Evolutionary conservation across 2,329 filamentous ascomycete species (phyloP).

Genomic region (Hymenotorrendiella dingleyae): DNA sequence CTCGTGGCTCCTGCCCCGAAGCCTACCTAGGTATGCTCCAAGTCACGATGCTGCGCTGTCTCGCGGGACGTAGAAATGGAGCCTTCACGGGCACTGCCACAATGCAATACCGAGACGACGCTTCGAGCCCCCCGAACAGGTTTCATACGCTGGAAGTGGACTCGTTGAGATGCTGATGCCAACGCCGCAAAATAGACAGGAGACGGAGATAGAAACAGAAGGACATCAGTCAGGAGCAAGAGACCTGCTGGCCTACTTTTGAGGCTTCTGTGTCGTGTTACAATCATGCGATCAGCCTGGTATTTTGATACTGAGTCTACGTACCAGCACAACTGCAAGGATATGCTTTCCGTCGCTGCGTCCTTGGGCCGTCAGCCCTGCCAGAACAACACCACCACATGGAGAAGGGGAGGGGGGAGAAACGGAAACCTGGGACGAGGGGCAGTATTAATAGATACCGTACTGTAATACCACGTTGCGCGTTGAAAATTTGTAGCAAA

Average conservation of each 20-base stretch:
- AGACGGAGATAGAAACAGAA: too few relatives aligned
- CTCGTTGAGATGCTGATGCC: not conserved
- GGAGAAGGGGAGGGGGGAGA: not conserved
- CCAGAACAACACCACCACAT: slow-evolving; percentile 3
- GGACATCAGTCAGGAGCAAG: too few relatives aligned
- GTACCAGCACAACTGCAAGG: slow-evolving; percentile 15
- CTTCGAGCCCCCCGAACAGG: slow-evolving; percentile 6
- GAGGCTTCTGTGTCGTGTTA: not conserved
- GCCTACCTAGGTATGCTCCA: not conserved
- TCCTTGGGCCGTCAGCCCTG: slow-evolving; percentile 14
- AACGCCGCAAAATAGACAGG: not conserved
- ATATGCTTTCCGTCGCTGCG: slow-evolving; percentile 6
- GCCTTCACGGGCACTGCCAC: slow-evolving; percentile 15
- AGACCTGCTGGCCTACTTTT: too few relatives aligned
- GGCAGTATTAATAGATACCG: too few relatives aligned
- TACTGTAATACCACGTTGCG: too few relatives aligned
- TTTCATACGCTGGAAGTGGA: slow-evolving; percentile 11
- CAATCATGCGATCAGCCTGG: slow-evolving; percentile 16
- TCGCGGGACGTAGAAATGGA: not conserved
- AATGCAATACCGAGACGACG: slow-evolving; percentile 3
- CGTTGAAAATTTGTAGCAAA: not conserved
- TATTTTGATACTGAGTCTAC: too few relatives aligned
- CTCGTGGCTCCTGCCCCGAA: too few relatives aligned
- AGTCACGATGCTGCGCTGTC: slow-evolving; percentile 1
- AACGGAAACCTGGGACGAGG: too few relatives aligned